Conservation (phyloP, 208 protist genomes). For the Trichomonas tenax region DNA sequence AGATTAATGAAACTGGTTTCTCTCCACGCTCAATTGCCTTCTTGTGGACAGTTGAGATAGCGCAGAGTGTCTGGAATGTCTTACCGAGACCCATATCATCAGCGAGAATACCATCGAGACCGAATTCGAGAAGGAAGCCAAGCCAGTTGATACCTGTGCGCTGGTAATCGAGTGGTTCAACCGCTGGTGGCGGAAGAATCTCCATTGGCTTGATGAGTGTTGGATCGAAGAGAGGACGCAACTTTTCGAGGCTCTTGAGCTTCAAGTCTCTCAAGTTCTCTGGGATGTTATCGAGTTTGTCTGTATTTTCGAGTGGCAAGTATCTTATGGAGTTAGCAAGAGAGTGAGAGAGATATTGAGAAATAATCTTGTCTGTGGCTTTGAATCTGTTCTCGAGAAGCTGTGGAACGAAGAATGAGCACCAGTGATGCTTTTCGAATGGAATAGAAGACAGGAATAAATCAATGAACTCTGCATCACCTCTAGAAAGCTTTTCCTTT, state of each 20-base stretch:
- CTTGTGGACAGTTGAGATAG: slow-evolving; percentile 39
- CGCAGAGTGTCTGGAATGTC: slow-evolving; percentile 63
- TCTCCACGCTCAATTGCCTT: not conserved
- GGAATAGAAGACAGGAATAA: not conserved
- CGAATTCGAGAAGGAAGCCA: slow-evolving; percentile 44
- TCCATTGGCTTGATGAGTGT: not conserved
- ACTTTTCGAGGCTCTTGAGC: not conserved
- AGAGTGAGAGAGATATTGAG: not conserved
- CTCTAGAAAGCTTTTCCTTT: not conserved
- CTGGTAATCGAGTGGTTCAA: slow-evolving; percentile 65
- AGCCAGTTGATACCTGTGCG: slow-evolving; percentile 91
- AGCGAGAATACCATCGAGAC: slow-evolving; percentile 58
- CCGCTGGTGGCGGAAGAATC: no score
- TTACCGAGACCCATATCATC: slow-evolving; percentile 74
- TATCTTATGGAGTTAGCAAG: not conserved
- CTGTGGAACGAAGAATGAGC: not conserved
- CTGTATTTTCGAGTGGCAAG: not conserved
- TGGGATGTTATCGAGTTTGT: not conserved
- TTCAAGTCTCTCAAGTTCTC: not conserved
- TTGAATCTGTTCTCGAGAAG: not conserved
- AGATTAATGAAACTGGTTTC: slow-evolving; percentile 52
- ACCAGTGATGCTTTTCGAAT: not conserved
- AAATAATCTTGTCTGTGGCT: not conserved
- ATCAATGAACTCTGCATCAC: not conserved
- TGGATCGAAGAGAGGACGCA: not conserved